Conservation (phyloP, 1,284 basidiomycete species). For the Marasmius sp. region DNA sequence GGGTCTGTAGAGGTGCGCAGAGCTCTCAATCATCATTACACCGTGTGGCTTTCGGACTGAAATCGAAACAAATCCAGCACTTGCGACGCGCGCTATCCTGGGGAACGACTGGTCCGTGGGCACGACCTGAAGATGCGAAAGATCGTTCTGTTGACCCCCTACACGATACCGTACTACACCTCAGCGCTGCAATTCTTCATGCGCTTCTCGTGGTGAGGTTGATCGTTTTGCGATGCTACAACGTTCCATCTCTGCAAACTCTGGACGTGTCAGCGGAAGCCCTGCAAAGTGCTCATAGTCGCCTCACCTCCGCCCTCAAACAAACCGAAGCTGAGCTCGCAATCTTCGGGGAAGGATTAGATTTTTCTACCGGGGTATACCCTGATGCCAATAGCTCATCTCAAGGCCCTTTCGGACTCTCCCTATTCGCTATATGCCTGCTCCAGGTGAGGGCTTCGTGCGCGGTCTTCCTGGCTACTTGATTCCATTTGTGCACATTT, state of each 20-base stretch:
- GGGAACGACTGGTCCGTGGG: constrained; percentile 35
- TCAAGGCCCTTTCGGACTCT: constrained; percentile 34
- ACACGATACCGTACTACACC: constrained; percentile 29
- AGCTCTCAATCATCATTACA: no score
- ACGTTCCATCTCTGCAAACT: constrained; percentile 18
- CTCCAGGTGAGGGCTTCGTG: constrained; percentile 36
- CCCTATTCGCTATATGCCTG: constrained; percentile 43
- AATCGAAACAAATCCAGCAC: constrained; percentile 34
- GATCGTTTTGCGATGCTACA: constrained; percentile 35
- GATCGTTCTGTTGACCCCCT: constrained; percentile 24
- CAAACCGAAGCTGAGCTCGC: constrained; percentile 33
- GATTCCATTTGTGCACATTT: not conserved
- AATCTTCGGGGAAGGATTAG: constrained; percentile 31
- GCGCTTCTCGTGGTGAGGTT: constrained; percentile 35
- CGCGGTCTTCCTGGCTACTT: not conserved
- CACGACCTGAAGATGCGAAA: constrained; percentile 10
- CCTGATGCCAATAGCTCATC: constrained; percentile 26
- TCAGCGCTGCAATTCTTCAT: constrained; percentile 36
- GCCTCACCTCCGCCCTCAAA: constrained; percentile 30
- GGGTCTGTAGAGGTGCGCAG: constrained; percentile 29
- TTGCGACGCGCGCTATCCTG: constrained; percentile 47
- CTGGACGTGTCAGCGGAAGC: constrained; percentile 26
- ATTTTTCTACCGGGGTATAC: constrained; percentile 26
- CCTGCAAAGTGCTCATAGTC: constrained; percentile 25
- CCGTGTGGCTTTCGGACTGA: not conserved